phyloP scores from a whole-genome alignment of 768 basidiomycete species.

The Calocera viscosa region DNA sequence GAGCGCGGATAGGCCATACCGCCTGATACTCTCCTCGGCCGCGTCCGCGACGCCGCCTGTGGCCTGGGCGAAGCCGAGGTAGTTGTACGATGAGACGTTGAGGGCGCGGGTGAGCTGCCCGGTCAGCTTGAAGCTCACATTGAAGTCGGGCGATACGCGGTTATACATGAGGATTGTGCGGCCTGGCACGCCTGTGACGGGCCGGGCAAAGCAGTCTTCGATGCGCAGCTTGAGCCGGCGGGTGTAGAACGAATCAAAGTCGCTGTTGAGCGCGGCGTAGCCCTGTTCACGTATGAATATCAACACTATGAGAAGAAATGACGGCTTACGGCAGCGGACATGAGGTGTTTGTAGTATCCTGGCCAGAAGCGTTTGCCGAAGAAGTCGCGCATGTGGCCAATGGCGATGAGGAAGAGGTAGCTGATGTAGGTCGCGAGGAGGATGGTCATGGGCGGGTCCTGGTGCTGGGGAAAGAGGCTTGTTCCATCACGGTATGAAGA shows the following conservation, averaged over 20 bases:
- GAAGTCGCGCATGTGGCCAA: slow-evolving; percentile 93
- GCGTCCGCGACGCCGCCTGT: slow-evolving; percentile 89
- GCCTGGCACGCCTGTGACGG: slow-evolving; percentile 88
- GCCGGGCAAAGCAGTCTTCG: slow-evolving; percentile 89
- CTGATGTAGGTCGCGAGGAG: slow-evolving; percentile 84
- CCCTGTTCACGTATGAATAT: slow-evolving; percentile 49
- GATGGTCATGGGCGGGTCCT: slow-evolving; percentile 87
- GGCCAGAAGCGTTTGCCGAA: slow-evolving; percentile 73
- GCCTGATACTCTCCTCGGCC: slow-evolving; percentile 67
- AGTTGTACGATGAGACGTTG: slow-evolving; percentile 98
- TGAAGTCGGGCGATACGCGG: slow-evolving; percentile 70
- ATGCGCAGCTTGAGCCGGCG: slow-evolving; percentile 87
- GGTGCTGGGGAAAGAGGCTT: slow-evolving; percentile 41
- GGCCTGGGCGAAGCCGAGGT: slow-evolving; percentile 93
- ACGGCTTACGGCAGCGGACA: slow-evolving; percentile 61
- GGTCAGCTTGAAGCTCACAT: slow-evolving; percentile 60
- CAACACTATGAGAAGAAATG: not conserved
- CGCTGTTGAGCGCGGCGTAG: slow-evolving; percentile 90
- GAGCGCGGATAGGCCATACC: slow-evolving; percentile 67
- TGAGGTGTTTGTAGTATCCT: slow-evolving; percentile 61
- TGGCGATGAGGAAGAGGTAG: slow-evolving; percentile 79
- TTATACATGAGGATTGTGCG: slow-evolving; percentile 81
- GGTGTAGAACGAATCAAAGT: slow-evolving; percentile 99
- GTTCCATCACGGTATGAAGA: slow-evolving; percentile 45
- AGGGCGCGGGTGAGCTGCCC: slow-evolving; percentile 76